Conservation (phyloP, 192 early-diverging fungal genomes). For the Lunasporangiospora selenospora region DNA sequence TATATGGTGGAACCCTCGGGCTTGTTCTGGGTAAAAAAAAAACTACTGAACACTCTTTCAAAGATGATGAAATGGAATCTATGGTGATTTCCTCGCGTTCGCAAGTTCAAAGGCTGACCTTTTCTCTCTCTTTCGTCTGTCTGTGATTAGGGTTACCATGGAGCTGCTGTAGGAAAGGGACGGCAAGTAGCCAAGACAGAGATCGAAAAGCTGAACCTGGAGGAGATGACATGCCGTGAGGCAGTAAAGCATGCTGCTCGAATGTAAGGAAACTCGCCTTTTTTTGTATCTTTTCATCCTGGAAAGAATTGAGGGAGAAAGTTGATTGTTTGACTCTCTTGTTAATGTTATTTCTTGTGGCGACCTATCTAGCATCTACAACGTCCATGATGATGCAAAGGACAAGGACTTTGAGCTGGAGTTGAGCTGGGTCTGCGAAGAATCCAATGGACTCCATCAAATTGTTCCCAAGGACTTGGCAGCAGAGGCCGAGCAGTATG, state of each 20-base stretch:
- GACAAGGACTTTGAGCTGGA: conserved; percentile 99
- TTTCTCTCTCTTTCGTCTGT: neutral
- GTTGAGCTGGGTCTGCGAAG: conserved; percentile 92
- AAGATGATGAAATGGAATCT: neutral
- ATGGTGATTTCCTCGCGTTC: neutral
- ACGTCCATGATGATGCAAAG: conserved; percentile 95
- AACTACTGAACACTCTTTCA: neutral
- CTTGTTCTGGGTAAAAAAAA: conserved; percentile 78
- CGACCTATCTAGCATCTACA: conserved; percentile 75
- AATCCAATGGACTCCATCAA: conserved; percentile 78
- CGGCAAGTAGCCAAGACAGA: conserved; percentile 98
- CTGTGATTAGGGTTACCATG: conserved; percentile 84
- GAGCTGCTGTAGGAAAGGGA: conserved; percentile 95
- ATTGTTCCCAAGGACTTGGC: conserved; percentile 89
- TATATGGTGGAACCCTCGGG: conserved; percentile 98
- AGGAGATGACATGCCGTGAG: conserved; percentile 78
- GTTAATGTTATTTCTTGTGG: conserved; percentile 10
- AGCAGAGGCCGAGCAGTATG: conserved; percentile 82
- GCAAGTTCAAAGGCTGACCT: neutral
- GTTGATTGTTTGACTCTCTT: neutral
- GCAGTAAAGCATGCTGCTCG: conserved; percentile 94
- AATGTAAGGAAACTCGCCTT: conserved; percentile 66
- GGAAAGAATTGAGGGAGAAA: conserved; percentile 6
- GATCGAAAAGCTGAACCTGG: conserved; percentile 94
- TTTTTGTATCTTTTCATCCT: neutral